Conservation (phyloP, 805 yeast species). For the Wickerhamomyces pijperi region DNA sequence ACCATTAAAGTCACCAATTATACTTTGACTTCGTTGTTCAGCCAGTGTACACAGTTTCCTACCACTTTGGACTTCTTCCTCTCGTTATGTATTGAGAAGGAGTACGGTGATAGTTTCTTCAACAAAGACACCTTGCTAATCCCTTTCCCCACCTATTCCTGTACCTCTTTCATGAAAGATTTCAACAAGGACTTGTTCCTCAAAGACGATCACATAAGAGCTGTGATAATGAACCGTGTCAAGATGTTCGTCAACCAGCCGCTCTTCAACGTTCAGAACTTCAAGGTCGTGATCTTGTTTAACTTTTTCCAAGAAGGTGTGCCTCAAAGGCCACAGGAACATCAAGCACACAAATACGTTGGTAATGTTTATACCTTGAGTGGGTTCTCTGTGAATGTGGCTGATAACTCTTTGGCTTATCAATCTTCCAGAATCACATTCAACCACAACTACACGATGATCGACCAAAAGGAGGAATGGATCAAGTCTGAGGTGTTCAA, state of each 20-base stretch:
- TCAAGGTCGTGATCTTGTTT: conserved; percentile 12
- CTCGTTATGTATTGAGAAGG: conserved; percentile 11
- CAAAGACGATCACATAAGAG: conserved; percentile 10
- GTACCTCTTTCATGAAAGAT: conserved; percentile 15
- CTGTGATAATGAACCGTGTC: conserved; percentile 10
- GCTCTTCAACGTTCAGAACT: conserved; percentile 7
- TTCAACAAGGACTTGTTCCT: conserved; percentile 10
- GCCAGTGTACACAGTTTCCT: conserved; percentile 13
- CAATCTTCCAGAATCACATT: conserved; percentile 12
- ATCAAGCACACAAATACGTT: conserved; percentile 16
- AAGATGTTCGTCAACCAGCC: conserved; percentile 10
- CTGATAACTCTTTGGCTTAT: conserved; percentile 13
- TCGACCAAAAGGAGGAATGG: conserved; percentile 16
- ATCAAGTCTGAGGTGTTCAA: conserved; percentile 12
- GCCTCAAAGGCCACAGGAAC: conserved; percentile 15
- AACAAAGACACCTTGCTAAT: conserved; percentile 13
- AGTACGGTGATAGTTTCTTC: conserved; percentile 7
- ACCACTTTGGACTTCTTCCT: conserved; percentile 12
- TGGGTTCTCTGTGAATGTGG: conserved; percentile 8
- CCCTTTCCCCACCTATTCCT: conserved; percentile 14
- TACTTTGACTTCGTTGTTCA: conserved; percentile 10
- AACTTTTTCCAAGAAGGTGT: conserved; percentile 15
- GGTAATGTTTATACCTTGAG: conserved; percentile 15
- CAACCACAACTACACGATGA: conserved; percentile 15
- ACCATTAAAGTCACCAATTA: conserved; percentile 9